A percentile compares a stretch with the other conserved stretches of the same genome.
phyloP scores from a whole-genome alignment of 2,329 filamentous ascomycete genomes.

The Sporothrix protearum region DNA sequence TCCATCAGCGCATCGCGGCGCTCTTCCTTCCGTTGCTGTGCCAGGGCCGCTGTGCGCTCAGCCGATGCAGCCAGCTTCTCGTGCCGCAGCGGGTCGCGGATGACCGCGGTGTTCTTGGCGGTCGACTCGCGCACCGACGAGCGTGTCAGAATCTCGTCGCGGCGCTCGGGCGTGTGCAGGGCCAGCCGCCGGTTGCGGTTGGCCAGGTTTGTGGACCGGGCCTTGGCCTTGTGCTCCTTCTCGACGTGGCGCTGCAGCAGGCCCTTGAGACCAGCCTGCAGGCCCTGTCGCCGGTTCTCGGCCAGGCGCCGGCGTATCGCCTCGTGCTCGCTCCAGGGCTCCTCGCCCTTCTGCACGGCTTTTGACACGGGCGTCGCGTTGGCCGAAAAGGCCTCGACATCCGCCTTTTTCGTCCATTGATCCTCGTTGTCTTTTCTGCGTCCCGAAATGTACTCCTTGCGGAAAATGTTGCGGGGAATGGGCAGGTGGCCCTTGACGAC shows the following conservation, averaged over 20 bases:
- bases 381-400: slow-evolving; percentile 55
- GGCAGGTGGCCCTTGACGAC: slow-evolving; percentile 75
- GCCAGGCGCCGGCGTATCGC: slow-evolving; percentile 73
- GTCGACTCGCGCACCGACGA: slow-evolving; percentile 58
- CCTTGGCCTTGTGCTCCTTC: slow-evolving; percentile 34
- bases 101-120: slow-evolving; percentile 46
- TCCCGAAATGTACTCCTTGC: slow-evolving; percentile 31
- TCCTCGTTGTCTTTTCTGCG: not conserved
- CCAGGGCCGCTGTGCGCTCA: slow-evolving; percentile 42
- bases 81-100: slow-evolving; percentile 62
- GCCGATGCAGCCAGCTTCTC: slow-evolving; percentile 47
- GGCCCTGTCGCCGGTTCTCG: slow-evolving; percentile 63
- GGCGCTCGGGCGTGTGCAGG: slow-evolving; percentile 60
- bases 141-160: slow-evolving; percentile 73
- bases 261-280: slow-evolving; percentile 66
- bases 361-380: slow-evolving; percentile 55
- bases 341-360: slow-evolving; percentile 36
- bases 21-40: slow-evolving; percentile 52
- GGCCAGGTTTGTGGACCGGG: slow-evolving; percentile 42
- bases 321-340: slow-evolving; percentile 40
- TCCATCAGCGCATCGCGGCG: slow-evolving; percentile 73
- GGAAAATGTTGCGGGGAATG: slow-evolving; percentile 77
- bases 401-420: slow-evolving; percentile 51
- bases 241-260: slow-evolving; percentile 63
- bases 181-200: slow-evolving; percentile 47